A percentile compares a stretch with the other conserved stretches of the same genome.
Conservation (phyloP, 306 rosid genomes). For the Dalbergia cultrata region DNA sequence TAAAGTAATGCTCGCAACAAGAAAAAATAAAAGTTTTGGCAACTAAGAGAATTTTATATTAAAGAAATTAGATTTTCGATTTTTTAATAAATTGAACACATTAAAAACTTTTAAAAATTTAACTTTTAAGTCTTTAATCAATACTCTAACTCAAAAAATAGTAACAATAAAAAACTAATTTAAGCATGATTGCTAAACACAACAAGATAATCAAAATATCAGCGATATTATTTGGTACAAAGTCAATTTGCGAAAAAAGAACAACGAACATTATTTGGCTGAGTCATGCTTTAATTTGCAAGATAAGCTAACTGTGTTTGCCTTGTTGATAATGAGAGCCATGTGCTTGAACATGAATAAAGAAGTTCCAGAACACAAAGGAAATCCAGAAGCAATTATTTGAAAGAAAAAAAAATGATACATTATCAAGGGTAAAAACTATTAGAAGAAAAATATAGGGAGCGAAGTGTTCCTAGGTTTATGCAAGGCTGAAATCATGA, state of each 20-base stretch:
- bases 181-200: neutral
- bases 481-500: slow-evolving; percentile 31
- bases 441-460: neutral
- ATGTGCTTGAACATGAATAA: slow-evolving; percentile 45
- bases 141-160: no score
- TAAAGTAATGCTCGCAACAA: neutral
- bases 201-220: no score
- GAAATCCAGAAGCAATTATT: slow-evolving; percentile 37
- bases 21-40: neutral
- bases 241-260: no score
- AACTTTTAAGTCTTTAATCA: no score
- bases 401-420: neutral
- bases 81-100: no score
- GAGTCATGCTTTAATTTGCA: neutral
- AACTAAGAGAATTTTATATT: no score
- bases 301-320: slow-evolving; percentile 1
- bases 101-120: no score
- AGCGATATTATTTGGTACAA: neutral
- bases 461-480: slow-evolving; percentile 25
- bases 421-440: neutral
- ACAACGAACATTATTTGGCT: neutral
- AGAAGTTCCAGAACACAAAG: slow-evolving; percentile 27
- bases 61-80: no score
- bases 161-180: neutral
- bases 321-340: neutral